Percentiles rank a stretch among this genome's conserved stretches.
Evolutionary conservation across 805 yeast species (phyloP).

Genomic region (Yarrowia bubula): DNA sequence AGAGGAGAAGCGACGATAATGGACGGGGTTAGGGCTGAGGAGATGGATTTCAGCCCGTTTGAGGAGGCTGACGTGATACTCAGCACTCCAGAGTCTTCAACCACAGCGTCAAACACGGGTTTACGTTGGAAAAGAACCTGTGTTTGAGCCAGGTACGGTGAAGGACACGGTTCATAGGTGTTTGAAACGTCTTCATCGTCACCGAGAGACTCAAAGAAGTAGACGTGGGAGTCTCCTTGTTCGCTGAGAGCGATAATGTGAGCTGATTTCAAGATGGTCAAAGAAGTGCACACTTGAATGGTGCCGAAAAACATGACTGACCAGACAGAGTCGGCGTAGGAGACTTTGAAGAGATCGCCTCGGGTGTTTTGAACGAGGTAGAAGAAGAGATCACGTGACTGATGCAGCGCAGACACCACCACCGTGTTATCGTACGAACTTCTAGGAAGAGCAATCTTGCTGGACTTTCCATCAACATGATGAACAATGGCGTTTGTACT

Average conservation of each 20-base stretch:
- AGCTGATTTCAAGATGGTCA: slow-evolving; percentile 71
- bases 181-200: slow-evolving; percentile 44
- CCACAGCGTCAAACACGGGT: slow-evolving; percentile 50
- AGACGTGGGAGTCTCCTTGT: slow-evolving; percentile 61
- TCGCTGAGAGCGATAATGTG: slow-evolving; percentile 67
- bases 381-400: slow-evolving; percentile 61
- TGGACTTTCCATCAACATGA: slow-evolving; percentile 28
- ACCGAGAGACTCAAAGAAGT: slow-evolving; percentile 77
- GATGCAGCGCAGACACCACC: slow-evolving; percentile 62
- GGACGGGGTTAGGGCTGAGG: slow-evolving; percentile 43
- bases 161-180: background rate
- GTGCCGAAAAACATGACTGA: slow-evolving; percentile 75
- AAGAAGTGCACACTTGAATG: slow-evolving; percentile 53
- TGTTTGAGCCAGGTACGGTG: background rate
- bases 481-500: background rate
- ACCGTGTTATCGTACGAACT: slow-evolving; percentile 37
- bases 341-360: slow-evolving; percentile 77
- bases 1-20: slow-evolving; percentile 70
- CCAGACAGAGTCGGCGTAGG: slow-evolving; percentile 43
- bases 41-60: slow-evolving; percentile 35
- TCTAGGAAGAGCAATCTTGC: background rate
- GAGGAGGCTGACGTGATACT: background rate
- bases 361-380: slow-evolving; percentile 62
- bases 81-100: slow-evolving; percentile 39
- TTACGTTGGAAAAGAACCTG: slow-evolving; percentile 16